Evolutionary conservation across 73 alveolate genomes (phyloP).

Genomic region (Halteria grandinella): DNA sequence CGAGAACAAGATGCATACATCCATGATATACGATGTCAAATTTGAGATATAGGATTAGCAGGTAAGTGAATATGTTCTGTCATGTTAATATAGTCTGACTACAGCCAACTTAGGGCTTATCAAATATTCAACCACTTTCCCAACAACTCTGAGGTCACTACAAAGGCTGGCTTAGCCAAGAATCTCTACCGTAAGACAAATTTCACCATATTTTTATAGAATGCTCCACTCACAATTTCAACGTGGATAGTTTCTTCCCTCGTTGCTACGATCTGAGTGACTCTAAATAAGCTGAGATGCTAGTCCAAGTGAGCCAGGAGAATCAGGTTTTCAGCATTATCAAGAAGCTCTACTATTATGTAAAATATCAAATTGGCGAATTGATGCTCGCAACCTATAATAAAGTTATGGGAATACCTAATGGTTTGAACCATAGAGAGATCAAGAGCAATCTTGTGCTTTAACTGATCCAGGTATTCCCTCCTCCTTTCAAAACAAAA

Average conservation of each 20-base stretch:
- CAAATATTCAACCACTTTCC: constrained; percentile 60
- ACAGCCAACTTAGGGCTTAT: constrained; percentile 20
- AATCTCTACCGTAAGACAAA: constrained; percentile 9
- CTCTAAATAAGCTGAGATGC: neutral
- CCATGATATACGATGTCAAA: constrained; percentile 36
- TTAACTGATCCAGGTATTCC: neutral
- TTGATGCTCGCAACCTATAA: neutral
- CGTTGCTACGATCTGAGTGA: constrained; percentile 47
- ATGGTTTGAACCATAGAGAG: constrained; percentile 10
- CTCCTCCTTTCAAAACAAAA: no score
- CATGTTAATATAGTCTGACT: constrained; percentile 24
- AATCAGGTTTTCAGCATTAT: constrained; percentile 4
- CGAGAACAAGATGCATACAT: neutral
- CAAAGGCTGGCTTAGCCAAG: constrained; percentile 49
- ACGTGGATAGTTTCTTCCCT: constrained; percentile 47
- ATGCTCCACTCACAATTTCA: neutral
- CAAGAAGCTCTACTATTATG: neutral
- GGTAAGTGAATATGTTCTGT: constrained; percentile 21
- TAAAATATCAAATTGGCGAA: neutral
- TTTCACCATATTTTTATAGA: neutral
- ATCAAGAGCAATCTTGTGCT: neutral
- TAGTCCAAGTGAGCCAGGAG: neutral
- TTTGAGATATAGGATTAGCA: constrained; percentile 35
- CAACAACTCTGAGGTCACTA: constrained; percentile 45
- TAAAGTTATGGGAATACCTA: neutral